Base-by-base conservation (phyloP, 371 early-diverging fungal genomes). In the Amoeboaphelidium occidentale region DNA sequence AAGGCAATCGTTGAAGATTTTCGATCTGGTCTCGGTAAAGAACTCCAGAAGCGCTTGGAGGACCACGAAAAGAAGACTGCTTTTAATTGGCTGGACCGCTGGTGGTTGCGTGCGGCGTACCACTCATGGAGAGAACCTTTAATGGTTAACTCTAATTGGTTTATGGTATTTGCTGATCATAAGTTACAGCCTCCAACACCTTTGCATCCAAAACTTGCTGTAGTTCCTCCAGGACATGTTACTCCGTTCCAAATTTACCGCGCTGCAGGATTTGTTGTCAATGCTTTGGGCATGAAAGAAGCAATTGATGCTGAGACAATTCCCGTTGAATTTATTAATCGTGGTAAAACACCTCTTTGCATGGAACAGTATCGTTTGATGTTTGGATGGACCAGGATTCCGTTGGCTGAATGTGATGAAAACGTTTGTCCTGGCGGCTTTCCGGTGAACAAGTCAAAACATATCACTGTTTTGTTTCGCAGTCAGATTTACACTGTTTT, bases 21-120 rank as follows among this genome's bases (percentile, higher is more conserved):
- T n/a, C n/a, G n/a, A n/a, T n/a, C n/a, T 23, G 80, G 79, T 0
- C 48, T 82, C 2, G 90, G 81, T 0, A 63, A 74, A 14, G 61
- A 56, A 4, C 65, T 90, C 28, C 92, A 91, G 61, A 47, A 50
- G 2, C 77, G 92, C 3, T 63, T 91, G 14, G 1, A 43, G 2
- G 60, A 13, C 1, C 65, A 72, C 46, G 70, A 68, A 22, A 46
- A 25, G n/a, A 24, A 53, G 27, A 14, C 57, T 51, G 52, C 60
- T 39, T 48, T 64, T 53, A 79, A 75, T 39, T 93, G 94, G 94
- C 62, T 93, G 22, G 91, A 89, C 55, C 65, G 66, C 6, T 73
- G 81, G 23, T 86, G 84, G 87, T 71, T 92, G 6, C 63, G 71
- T 49, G 78, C 81, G 52, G 94, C 80, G 14, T 93, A 93, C 58